Evolutionary conservation across 2,329 filamentous ascomycete species (phyloP).

Genomic region (Alternaria panax): DNA sequence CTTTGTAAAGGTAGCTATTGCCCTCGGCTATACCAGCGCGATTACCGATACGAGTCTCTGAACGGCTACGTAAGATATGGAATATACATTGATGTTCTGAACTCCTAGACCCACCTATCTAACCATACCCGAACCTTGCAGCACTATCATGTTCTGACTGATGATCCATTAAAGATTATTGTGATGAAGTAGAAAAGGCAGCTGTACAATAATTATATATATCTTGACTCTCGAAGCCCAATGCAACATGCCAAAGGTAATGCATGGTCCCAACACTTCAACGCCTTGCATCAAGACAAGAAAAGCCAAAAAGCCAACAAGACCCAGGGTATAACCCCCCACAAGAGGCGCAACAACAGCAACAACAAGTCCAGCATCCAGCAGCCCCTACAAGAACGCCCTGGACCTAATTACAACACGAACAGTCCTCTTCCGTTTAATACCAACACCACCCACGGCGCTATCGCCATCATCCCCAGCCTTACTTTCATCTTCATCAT

Average conservation of each 20-base stretch:
- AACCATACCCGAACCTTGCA: neutral
- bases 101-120: no score
- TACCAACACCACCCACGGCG: conserved; percentile 29
- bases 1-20: neutral
- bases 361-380: neutral
- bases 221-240: neutral
- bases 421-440: conserved; percentile 42
- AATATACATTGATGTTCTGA: neutral
- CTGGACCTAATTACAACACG: conserved; percentile 44
- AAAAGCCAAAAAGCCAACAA: neutral
- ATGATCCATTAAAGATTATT: neutral
- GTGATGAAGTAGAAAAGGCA: neutral
- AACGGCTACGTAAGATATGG: neutral
- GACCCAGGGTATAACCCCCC: conserved; percentile 3
- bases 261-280: neutral
- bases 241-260: neutral
- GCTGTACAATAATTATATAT: neutral
- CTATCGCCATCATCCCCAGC: conserved; percentile 22
- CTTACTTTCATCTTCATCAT: conserved; percentile 25
- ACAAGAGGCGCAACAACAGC: no score
- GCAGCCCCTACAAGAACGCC: conserved; percentile 46
- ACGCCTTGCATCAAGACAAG: neutral
- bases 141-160: neutral
- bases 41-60: neutral
- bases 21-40: neutral